Evolutionary conservation across 148 eudicot species (phyloP).

Genomic region (Talinum fruticosum): DNA sequence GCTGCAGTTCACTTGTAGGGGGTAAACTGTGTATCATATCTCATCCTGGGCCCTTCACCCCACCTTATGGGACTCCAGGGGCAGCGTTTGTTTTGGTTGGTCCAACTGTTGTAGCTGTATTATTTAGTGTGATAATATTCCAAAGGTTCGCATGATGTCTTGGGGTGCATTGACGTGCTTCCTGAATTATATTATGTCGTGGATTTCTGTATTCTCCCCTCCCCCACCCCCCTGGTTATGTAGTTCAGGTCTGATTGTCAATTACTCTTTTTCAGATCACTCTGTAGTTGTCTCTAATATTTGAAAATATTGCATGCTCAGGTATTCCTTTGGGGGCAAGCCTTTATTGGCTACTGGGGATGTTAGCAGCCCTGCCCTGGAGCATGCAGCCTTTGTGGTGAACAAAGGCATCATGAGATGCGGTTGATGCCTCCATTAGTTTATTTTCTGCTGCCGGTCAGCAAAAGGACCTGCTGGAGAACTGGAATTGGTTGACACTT

Average conservation of each 20-base stretch:
- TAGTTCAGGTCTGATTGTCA: neutral
- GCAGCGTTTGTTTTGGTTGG: neutral
- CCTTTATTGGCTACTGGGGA: slow-evolving; percentile 67
- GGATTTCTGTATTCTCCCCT: neutral
- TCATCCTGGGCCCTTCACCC: neutral
- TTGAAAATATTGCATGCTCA: slow-evolving; percentile 20
- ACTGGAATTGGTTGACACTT: slow-evolving; percentile 89
- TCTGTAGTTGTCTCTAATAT: neutral
- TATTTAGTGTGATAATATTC: neutral
- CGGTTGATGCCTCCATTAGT: slow-evolving; percentile 84
- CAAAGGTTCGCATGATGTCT: neutral
- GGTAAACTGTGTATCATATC: neutral
- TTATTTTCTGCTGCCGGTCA: slow-evolving; percentile 51
- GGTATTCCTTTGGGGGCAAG: slow-evolving; percentile 82
- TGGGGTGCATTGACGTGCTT: neutral
- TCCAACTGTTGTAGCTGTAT: neutral
- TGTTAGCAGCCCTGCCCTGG: slow-evolving; percentile 42
- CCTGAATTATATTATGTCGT: neutral
- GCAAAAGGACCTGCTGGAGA: slow-evolving; percentile 45
- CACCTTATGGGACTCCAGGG: neutral
- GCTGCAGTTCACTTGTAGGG: neutral
- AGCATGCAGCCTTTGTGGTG: slow-evolving; percentile 66
- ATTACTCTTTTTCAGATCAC: neutral
- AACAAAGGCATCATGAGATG: slow-evolving; percentile 68
- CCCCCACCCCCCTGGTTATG: neutral